phyloP scores from a whole-genome alignment of 352 stramenopile genomes.

The Pythium rhizo-oryzae region DNA sequence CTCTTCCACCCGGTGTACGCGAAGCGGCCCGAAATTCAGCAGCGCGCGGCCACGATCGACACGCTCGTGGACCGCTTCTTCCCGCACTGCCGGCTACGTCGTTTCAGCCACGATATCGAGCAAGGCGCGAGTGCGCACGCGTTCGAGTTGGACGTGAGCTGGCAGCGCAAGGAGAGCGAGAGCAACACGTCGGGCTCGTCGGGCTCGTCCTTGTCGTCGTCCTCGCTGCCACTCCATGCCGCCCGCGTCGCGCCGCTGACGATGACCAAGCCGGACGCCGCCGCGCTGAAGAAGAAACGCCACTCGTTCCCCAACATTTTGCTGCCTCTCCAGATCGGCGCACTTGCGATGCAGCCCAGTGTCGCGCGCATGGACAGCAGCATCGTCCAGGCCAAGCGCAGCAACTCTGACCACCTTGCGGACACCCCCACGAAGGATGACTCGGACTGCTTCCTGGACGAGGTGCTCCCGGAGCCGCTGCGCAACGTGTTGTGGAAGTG shows the following conservation, averaged over 20 bases:
- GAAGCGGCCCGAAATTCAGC: constrained; percentile 46
- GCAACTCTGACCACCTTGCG: constrained; percentile 20
- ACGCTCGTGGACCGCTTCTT: constrained; percentile 71
- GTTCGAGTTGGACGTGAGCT: constrained; percentile 24
- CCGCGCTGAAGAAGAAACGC: constrained; percentile 47
- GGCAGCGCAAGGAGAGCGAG: constrained; percentile 24
- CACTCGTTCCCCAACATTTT: constrained; percentile 71
- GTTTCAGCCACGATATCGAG: constrained; percentile 66
- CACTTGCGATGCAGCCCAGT: constrained; percentile 3
- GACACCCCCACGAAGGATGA: constrained; percentile 29
- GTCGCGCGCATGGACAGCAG: background rate
- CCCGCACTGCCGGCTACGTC: constrained; percentile 61
- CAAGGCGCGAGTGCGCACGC: constrained; percentile 18
- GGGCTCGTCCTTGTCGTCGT: background rate
- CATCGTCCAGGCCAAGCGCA: constrained; percentile 20
- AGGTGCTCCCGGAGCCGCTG: constrained; percentile 43
- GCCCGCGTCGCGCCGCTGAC: constrained; percentile 26
- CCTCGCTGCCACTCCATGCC: constrained; percentile 8
- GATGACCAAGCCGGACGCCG: constrained; percentile 28
- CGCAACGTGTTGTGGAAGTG: constrained; percentile 53
- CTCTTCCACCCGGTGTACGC: constrained; percentile 77
- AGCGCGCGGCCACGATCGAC: constrained; percentile 34
- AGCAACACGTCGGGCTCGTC: background rate
- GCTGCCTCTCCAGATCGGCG: constrained; percentile 29
- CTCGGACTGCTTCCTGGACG: constrained; percentile 47